Base-by-base conservation (phyloP, 306 rosid species). In the Datisca glomerata region DNA sequence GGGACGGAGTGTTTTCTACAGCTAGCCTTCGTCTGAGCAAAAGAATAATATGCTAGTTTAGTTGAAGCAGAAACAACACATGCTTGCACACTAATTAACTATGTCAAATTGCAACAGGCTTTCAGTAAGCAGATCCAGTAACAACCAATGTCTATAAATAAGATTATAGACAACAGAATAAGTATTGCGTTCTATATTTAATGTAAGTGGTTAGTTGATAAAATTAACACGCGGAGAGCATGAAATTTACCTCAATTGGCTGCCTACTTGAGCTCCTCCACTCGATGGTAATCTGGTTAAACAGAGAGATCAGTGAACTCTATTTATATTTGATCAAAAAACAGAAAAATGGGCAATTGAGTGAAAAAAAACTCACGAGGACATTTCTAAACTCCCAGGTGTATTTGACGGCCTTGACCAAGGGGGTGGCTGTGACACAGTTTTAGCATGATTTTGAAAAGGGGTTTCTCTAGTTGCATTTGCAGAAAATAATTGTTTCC, bases 1-100 rank as follows among this genome's bases (percentile, higher is more conserved):
- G 96, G 17, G 96, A 66, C 46, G 94, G 87, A 52, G 69, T 63
- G 66, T 60, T 82, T 33, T 87, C 96, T 19, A 49, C 81, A 42
- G 87, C 96, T 70, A 76, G 66, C 70, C 96, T 71, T 44, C 96
- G 94, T 46, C 96, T 87, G 76, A 18, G n/a, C n/a, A n/a, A n/a
- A n/a, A n/a, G n/a, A n/a, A n/a, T n/a, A n/a, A n/a, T n/a, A n/a
- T n/a, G n/a, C n/a, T n/a, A n/a, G n/a, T n/a, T n/a, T n/a, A n/a
- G n/a, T n/a, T n/a, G n/a, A n/a, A n/a, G n/a, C n/a, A n/a, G n/a
- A n/a, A n/a, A 25, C 12, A 23, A 12, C 33, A 49, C 4, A 24
- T 35, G 12, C 29, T 21, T 3, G 7, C 42, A n/a, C 19, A 37
- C 42, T 13, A 41, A 21, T 8, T 36, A 28, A 38, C 14, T 7